Conservation (phyloP, 1,284 basidiomycete species). For the Heterobasidion irregulare region DNA sequence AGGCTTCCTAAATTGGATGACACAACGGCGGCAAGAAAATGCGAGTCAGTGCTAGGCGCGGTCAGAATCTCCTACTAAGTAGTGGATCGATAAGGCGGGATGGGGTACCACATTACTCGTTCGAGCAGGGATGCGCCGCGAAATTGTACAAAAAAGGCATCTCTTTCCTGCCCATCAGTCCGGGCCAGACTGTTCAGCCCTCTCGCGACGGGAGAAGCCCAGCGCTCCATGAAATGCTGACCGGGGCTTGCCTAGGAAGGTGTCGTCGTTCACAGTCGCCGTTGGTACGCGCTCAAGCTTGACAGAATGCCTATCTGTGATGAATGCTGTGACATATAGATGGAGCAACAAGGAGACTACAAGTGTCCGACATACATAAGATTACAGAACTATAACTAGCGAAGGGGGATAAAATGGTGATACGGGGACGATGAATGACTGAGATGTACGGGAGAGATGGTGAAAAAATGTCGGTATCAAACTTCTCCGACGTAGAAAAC, state of each 20-base stretch:
- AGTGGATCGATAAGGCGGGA: not conserved
- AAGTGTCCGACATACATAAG: too few relatives aligned
- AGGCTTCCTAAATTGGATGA: not conserved
- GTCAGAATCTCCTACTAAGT: not conserved
- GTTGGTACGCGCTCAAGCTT: too few relatives aligned
- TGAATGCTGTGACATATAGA: too few relatives aligned
- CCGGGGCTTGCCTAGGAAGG: not conserved
- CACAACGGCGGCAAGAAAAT: not conserved
- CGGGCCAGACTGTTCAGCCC: not conserved
- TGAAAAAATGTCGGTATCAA: not conserved
- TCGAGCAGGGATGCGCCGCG: not conserved
- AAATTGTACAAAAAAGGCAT: not conserved
- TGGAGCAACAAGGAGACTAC: too few relatives aligned
- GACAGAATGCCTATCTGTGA: too few relatives aligned
- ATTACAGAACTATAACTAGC: too few relatives aligned
- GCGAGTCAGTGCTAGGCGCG: not conserved
- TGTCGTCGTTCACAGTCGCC: not conserved
- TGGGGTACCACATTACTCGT: not conserved
- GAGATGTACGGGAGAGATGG: too few relatives aligned
- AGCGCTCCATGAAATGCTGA: not conserved
- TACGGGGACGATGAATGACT: too few relatives aligned
- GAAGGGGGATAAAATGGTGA: too few relatives aligned
- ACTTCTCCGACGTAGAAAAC: slow-evolving; percentile 36
- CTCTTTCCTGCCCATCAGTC: not conserved
- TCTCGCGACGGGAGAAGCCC: too few relatives aligned